Conservation (phyloP, 176 grass and related monocot genomes). For the Chrysopogon serrulatus region DNA sequence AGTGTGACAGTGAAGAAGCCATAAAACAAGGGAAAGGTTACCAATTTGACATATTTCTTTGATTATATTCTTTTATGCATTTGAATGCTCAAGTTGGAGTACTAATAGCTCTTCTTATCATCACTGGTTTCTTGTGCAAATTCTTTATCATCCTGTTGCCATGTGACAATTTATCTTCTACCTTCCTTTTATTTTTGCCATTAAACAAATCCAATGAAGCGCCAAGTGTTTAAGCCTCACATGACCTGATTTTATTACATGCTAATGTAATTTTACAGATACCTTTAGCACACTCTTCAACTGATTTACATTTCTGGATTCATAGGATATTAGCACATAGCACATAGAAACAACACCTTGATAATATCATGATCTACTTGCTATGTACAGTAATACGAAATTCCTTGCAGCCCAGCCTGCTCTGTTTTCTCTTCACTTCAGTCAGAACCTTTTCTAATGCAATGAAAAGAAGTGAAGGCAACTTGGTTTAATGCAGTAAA, state of each 20-base stretch:
- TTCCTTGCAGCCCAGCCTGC: not conserved
- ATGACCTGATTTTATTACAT: not conserved
- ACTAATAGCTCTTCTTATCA: not conserved
- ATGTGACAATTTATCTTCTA: not conserved
- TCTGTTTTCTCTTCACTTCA: not conserved
- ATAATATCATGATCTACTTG: not conserved
- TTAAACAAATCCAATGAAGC: not conserved
- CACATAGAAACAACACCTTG: not conserved
- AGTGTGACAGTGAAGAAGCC: constrained; percentile 40
- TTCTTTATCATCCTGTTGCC: not conserved
- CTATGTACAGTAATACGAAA: not conserved
- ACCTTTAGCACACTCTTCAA: not conserved
- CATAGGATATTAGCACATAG: not conserved
- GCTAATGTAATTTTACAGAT: not conserved
- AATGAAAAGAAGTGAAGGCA: not conserved
- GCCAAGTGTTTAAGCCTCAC: not conserved
- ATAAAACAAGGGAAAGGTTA: constrained; percentile 63
- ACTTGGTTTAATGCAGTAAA: not conserved
- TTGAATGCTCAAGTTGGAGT: not conserved
- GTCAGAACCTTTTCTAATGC: not conserved
- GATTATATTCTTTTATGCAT: not conserved
- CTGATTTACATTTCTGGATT: constrained; percentile 14
- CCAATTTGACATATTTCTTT: not conserved
- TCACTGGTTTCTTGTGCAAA: not conserved
- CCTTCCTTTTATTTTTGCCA: not conserved